Percentiles rank a stretch among this genome's conserved stretches.
These are phyloP conservation scores for Stemphylium lycopersici DNA, from an alignment of 2,329 filamentous ascomycete genomes.

Conservation along the genomic window DNA sequence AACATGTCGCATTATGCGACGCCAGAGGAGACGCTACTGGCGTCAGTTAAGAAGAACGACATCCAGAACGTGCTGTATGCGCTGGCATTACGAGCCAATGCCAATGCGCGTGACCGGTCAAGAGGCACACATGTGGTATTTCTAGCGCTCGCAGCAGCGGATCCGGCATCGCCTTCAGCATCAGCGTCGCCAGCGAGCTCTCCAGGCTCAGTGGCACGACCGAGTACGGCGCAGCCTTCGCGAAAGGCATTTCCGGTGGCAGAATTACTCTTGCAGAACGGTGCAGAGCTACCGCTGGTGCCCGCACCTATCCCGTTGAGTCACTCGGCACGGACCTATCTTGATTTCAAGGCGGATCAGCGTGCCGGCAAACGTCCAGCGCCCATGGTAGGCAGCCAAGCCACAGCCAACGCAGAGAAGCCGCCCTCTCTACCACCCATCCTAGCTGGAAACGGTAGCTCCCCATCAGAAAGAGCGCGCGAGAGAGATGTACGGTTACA, in stretches of 20 bases:
- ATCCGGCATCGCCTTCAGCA: slow-evolving; percentile 77
- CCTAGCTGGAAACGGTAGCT: slow-evolving; percentile 48
- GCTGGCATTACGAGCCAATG: slow-evolving; percentile 82
- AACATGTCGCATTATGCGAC: slow-evolving; percentile 77
- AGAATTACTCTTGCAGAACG: slow-evolving; percentile 91
- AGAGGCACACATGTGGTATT: slow-evolving; percentile 88
- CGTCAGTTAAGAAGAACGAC: slow-evolving; percentile 95
- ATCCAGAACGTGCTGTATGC: slow-evolving; percentile 92
- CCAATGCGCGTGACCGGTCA: slow-evolving; percentile 79
- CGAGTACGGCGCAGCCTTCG: slow-evolving; percentile 47
- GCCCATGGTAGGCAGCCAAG: slow-evolving; percentile 58
- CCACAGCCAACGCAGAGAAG: slow-evolving; percentile 59
- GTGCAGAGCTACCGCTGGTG: slow-evolving; percentile 79
- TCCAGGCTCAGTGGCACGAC: slow-evolving; percentile 52
- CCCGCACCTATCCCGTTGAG: slow-evolving; percentile 85
- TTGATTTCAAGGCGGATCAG: slow-evolving; percentile 74
- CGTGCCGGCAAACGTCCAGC: slow-evolving; percentile 45
- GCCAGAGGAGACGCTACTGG: slow-evolving; percentile 85
- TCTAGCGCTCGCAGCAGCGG: slow-evolving; percentile 87
- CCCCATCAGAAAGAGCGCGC: slow-evolving; percentile 45
- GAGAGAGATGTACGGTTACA: slow-evolving; percentile 47
- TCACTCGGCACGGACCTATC: slow-evolving; percentile 77
- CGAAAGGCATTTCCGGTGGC: slow-evolving; percentile 79
- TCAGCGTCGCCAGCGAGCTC: slow-evolving; percentile 53
- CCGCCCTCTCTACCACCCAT: slow-evolving; percentile 67